These are phyloP conservation scores for Boletus eberwhitei DNA, from an alignment of 768 basidiomycete genomes.

Conservation along the genomic window DNA sequence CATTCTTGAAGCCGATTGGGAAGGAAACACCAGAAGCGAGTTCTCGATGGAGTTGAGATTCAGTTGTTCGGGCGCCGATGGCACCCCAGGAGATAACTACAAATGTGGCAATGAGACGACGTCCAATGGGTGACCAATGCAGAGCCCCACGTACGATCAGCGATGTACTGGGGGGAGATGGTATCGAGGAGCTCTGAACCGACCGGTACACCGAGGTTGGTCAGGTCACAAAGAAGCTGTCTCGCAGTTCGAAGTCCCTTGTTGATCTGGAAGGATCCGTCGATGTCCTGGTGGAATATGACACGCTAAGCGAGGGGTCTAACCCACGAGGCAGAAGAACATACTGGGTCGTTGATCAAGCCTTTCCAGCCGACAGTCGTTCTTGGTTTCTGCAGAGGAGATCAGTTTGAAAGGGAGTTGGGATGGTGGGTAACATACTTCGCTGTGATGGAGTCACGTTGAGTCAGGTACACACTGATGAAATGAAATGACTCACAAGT, in stretches of 20 bases:
- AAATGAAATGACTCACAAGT: conserved; percentile 69
- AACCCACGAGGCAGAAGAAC: neutral
- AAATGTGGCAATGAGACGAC: neutral
- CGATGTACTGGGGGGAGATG: conserved; percentile 78
- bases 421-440: conserved; percentile 28
- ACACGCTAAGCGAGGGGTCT: neutral
- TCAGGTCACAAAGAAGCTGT: conserved; percentile 88
- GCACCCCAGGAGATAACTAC: conserved; percentile 87
- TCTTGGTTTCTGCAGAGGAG: conserved; percentile 71
- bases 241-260: conserved; percentile 89
- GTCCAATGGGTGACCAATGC: neutral
- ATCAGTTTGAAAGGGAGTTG: conserved; percentile 7
- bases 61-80: conserved; percentile 96
- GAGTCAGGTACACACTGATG: conserved; percentile 22
- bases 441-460: conserved; percentile 35
- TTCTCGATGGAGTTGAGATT: conserved; percentile 95
- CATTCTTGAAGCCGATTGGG: conserved; percentile 99
- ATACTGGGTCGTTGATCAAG: conserved; percentile 79
- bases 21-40: conserved; percentile 95
- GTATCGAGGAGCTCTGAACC: conserved; percentile 92
- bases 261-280: conserved; percentile 94
- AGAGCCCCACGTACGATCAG: conserved; percentile 53
- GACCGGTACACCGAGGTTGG: conserved; percentile 84
- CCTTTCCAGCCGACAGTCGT: conserved; percentile 99
- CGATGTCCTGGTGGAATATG: conserved; percentile 54